phyloP scores from a whole-genome alignment of 352 stramenopile genomes.

The Globisporangium ultimum region DNA sequence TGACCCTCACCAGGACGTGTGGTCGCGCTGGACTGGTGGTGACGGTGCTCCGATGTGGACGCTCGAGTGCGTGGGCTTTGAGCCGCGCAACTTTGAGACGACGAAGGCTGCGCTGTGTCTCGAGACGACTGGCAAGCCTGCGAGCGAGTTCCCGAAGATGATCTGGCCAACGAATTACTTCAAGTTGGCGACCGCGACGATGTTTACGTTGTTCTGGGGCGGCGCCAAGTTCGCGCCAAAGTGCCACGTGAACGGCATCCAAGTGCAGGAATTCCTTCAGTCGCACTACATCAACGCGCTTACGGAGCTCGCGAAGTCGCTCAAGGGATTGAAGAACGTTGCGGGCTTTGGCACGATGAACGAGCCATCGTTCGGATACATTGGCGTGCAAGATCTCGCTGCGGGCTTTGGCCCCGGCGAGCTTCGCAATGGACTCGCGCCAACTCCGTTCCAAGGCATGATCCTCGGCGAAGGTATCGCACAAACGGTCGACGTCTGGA shows the following conservation, averaged over 20 bases:
- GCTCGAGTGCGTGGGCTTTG: slow-evolving; percentile 70
- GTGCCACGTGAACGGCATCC: slow-evolving; percentile 66
- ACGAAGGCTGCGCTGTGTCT: slow-evolving; percentile 78
- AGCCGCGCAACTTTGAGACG: slow-evolving; percentile 64
- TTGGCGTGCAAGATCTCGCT: slow-evolving; percentile 60
- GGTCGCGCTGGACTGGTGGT: slow-evolving; percentile 87
- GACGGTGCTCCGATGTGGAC: slow-evolving; percentile 90
- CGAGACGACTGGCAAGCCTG: slow-evolving; percentile 42
- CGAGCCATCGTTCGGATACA: slow-evolving; percentile 78
- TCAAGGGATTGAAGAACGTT: slow-evolving; percentile 77
- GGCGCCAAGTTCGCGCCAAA: slow-evolving; percentile 65
- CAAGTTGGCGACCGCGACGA: slow-evolving; percentile 86
- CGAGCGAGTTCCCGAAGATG: slow-evolving; percentile 80
- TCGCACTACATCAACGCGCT: slow-evolving; percentile 84
- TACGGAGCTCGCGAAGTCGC: slow-evolving; percentile 45
- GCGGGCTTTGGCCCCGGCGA: slow-evolving; percentile 51
- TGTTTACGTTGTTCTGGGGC: slow-evolving; percentile 91
- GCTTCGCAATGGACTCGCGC: slow-evolving; percentile 68
- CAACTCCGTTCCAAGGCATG: slow-evolving; percentile 85
- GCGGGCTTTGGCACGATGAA: slow-evolving; percentile 92
- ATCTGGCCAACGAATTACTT: slow-evolving; percentile 92
- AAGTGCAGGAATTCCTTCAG: slow-evolving; percentile 87
- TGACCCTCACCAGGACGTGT: slow-evolving; percentile 92
- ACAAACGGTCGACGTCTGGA: slow-evolving; percentile 66
- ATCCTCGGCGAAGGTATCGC: slow-evolving; percentile 61